Evolutionary conservation across 2,329 filamentous ascomycete species (phyloP), one percentile per base, ranked within the genome.

Genomic region (Phaeoacremonium minimum): DNA sequence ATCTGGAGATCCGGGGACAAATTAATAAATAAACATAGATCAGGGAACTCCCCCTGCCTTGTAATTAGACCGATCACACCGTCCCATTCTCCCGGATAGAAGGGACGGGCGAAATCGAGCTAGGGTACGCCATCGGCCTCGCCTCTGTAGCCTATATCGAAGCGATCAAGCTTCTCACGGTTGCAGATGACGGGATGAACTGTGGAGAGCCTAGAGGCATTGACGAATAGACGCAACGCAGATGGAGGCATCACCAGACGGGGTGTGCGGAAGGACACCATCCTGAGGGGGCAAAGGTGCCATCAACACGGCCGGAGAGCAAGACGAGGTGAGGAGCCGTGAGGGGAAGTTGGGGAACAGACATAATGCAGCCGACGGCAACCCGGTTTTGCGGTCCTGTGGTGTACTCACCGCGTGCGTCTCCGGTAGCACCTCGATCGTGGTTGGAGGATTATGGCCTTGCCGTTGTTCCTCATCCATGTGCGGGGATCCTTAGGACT

Each of bases 41-140:
- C 29, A 36, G 35, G 16, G 37, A 29, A 28, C 29, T 31, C 26
- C 22, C 26, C 19, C 33, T 35, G 35, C n/a, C n/a, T n/a, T n/a
- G n/a, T n/a, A n/a, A 9, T 26, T 26, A n/a, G 22, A 26, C 9
- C 22, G n/a, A 26, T 26, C 9, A n/a, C 22, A 46, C 38, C 30
- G 44, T 44, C 12, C 45, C 48, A 48, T 51, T 50, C 46, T 50
- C 37, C 51, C 51, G 48, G 50, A 43, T 45, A 29, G 22, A 26
- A 26, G 22, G 22, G 22, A 26, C n/a, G 22, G n/a, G 9, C 9
- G 22, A 26, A 26, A 26, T 26, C n/a, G 22, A n/a, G n/a, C 22
- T 26, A n/a, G n/a, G n/a, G n/a, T n/a, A n/a, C n/a, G n/a, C n/a
- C n/a, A n/a, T 26, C n/a, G 22, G 22, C 22, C 22, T 26, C n/a